Evolutionary conservation across 2,329 filamentous ascomycete species (phyloP), one percentile per base, ranked within the genome.

Genomic region (Neofusicoccum kwambonambiense): DNA sequence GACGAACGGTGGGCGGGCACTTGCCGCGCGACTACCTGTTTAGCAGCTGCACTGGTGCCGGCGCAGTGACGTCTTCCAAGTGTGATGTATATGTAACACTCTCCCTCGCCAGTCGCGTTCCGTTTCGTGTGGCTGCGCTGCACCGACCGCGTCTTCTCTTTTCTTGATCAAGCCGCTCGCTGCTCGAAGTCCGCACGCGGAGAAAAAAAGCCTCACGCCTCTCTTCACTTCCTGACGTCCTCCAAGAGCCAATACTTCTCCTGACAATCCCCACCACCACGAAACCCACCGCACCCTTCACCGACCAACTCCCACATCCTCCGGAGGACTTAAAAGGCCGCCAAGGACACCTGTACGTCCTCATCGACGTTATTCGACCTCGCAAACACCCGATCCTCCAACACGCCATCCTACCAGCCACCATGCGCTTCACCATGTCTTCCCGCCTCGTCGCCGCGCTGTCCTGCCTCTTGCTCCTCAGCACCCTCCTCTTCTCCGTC

Each of bases 231-330:
- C 12, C 12, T 39, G 56, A 47, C 56, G 56, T 60, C 17, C 56
- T 47, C 31, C 52, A 56, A 56, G 12, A 56, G 17, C 54, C 56
- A 60, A 60, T 60, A 60, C 56, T 60, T 60, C 56, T 60, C 56
- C 56, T 60, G 56, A 60, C 56, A 45, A 60, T 60, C 56, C 27
- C 13, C 37, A 42, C 52, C n/a, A 56, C 52, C 22, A 6, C 52
- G 11, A 22, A 35, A 37, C 52, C 52, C 39, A 12, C 11, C 42
- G 15, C 19, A 22, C 41, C 41, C 56, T 60, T 37, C 56, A 60
- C 56, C 56, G 27, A 47, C 41, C 41, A 47, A 13, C 5, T 34
- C 39, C 39, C 17, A 11, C 22, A 6, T 17, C 42, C 11, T 9
- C 15, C 15, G 4, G 4, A 31, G 5, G 17, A 22, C 56, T 60